Percentiles rank a stretch among this genome's conserved stretches.
These are phyloP conservation scores for Echinochloa phyllopogon DNA, from an alignment of 176 grass and related monocot species.

Conservation along the genomic window DNA sequence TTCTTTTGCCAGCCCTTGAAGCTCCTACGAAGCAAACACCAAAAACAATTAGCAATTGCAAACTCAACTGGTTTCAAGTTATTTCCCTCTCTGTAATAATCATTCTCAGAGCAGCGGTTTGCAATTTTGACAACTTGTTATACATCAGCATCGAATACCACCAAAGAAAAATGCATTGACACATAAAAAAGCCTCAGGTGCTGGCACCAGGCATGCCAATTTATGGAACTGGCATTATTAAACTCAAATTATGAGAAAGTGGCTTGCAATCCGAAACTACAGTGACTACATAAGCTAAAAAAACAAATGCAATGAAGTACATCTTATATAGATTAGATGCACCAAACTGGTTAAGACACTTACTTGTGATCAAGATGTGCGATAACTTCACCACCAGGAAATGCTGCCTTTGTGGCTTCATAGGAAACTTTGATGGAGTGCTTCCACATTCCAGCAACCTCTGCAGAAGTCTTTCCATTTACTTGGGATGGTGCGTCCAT, in stretches of 20 bases:
- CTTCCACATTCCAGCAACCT: constrained; percentile 85
- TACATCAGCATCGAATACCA: not conserved
- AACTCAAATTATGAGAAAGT: not conserved
- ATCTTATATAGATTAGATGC: not conserved
- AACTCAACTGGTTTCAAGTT: not conserved
- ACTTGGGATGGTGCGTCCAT: constrained; percentile 66
- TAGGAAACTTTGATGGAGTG: constrained; percentile 90
- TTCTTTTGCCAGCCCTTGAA: constrained; percentile 98
- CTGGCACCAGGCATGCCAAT: not conserved
- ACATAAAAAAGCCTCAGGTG: not conserved
- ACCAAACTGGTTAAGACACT: constrained; percentile 29
- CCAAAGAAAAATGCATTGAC: not conserved
- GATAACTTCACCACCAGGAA: constrained; percentile 88
- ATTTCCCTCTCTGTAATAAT: not conserved
- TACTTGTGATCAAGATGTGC: constrained; percentile 99
- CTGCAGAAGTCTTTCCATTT: constrained; percentile 54
- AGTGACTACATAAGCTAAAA: not conserved
- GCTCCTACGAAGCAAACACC: constrained; percentile 61
- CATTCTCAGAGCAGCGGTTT: not conserved
- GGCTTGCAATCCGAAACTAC: not conserved
- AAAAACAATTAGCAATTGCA: not conserved
- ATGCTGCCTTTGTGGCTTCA: constrained; percentile 77
- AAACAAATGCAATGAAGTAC: not conserved
- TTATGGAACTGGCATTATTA: not conserved
- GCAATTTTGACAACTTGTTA: not conserved